Base-by-base conservation (phyloP, 805 yeast species). In the Pichia occidentalis region DNA sequence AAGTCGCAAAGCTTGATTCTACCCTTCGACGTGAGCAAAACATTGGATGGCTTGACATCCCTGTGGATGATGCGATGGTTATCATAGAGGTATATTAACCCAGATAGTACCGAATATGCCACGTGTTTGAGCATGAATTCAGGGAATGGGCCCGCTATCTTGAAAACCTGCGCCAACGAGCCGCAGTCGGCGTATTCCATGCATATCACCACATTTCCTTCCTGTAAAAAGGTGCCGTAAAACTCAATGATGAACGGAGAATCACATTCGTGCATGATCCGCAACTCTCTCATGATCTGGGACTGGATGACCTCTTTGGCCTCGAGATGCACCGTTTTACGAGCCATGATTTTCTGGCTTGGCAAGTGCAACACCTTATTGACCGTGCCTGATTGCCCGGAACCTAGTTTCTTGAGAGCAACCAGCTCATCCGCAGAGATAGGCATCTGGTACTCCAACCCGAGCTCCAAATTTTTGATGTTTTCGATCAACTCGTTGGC, bases 151-250 rank as follows among this genome's bases (percentile, higher is more conserved):
- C 87, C 86, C 30, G 70, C 61, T 4, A 68, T 57, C 39, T 71
- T 70, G 44, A 80, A 63, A 18, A 90, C 80, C 44, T 84, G 77
- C 56, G 92, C 97, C 25, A 90, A 66, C 0, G 97, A 86, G 0
- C 95, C 90, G 59, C 96, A 85, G 59, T 90, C 95, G 75, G 90
- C 85, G 60, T 85, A 88, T 60, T 90, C 97, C 95, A 88, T 87
- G 56, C 95, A 82, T 44, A 92, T 83, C 11, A 86, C 80, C 13
- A 92, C 88, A 44, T 85, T 84, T 21, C 71, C 73, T 43, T 77
- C 77, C 39, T 73, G 73, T 36, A 86, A 71, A 53, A 80, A 84
- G 0, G 96, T 95, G 7, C 97, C 97, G 59, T 80, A 90, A 57
- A 88, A 92, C 32, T 84, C 85, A 34, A 90, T 83, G 32, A 92